Evolutionary conservation across 352 stramenopile species (phyloP).

Genomic region (Peronospora destructor): DNA sequence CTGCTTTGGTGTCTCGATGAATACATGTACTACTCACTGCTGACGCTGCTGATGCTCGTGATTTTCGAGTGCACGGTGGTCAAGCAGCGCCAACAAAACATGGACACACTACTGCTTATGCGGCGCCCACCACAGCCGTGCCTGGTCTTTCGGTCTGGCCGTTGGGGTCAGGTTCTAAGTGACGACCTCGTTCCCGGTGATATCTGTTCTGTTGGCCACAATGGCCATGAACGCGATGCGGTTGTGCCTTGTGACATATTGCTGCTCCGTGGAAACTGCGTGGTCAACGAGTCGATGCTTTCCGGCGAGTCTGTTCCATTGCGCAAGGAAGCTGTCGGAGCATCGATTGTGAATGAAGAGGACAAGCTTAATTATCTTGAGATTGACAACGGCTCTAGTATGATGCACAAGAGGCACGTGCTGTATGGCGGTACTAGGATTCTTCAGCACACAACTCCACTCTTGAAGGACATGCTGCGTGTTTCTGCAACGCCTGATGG

Average conservation of each 20-base stretch:
- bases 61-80: conserved; percentile 97
- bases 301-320: conserved; percentile 97
- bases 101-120: conserved; percentile 93
- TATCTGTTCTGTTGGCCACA: conserved; percentile 88
- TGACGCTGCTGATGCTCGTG: conserved; percentile 97
- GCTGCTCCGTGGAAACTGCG: conserved; percentile 90
- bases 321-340: conserved; percentile 90
- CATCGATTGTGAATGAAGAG: conserved; percentile 54
- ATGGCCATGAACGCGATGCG: conserved; percentile 39
- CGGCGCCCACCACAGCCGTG: conserved; percentile 78
- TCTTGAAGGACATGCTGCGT: conserved; percentile 26
- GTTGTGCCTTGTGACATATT: conserved; percentile 93
- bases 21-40: conserved; percentile 99
- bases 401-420: conserved; percentile 83
- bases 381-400: conserved; percentile 71
- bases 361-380: conserved; percentile 70
- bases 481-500: conserved; percentile 81
- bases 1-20: conserved; percentile 98
- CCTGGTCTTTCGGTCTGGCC: conserved; percentile 83
- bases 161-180: conserved; percentile 78
- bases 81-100: conserved; percentile 91
- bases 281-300: conserved; percentile 99
- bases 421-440: conserved; percentile 90
- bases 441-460: conserved; percentile 61
- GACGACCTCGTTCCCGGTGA: conserved; percentile 89